A percentile compares a stretch with the other conserved stretches of the same genome.
These are phyloP conservation scores for Alternaria brassicae DNA, from an alignment of 2,329 filamentous ascomycete genomes.

Conservation along the genomic window DNA sequence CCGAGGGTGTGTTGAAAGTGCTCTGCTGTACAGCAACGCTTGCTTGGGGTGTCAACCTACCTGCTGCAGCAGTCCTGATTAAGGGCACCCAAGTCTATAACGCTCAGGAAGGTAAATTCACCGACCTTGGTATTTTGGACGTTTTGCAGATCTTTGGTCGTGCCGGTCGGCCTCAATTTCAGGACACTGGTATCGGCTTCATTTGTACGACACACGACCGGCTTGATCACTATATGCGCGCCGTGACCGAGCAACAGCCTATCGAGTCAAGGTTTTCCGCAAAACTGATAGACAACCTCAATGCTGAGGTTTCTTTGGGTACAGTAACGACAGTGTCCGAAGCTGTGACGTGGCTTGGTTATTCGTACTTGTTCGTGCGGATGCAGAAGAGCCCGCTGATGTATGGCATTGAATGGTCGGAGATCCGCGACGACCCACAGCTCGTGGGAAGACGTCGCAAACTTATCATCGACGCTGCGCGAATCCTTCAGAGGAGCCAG, in stretches of 20 bases:
- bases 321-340: slow-evolving; percentile 95
- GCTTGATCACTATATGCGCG: slow-evolving; percentile 85
- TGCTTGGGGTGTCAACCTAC: slow-evolving; percentile 98
- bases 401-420: slow-evolving; percentile 95
- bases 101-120: slow-evolving; percentile 93
- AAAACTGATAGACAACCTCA: slow-evolving; percentile 94
- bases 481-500: slow-evolving; percentile 86
- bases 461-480: slow-evolving; percentile 86
- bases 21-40: slow-evolving; percentile 98
- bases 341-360: slow-evolving; percentile 96
- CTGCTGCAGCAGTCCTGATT: slow-evolving; percentile 94
- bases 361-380: slow-evolving; percentile 95
- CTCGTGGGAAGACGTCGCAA: slow-evolving; percentile 85
- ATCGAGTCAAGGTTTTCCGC: slow-evolving; percentile 97
- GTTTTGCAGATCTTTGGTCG: slow-evolving; percentile 98
- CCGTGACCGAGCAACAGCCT: slow-evolving; percentile 93
- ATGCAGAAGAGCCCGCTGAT: slow-evolving; percentile 92
- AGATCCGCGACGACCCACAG: slow-evolving; percentile 85
- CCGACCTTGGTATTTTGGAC: slow-evolving; percentile 94
- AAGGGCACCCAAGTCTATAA: slow-evolving; percentile 98
- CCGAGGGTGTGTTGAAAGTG: slow-evolving; percentile 91
- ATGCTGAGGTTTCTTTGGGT: slow-evolving; percentile 90
- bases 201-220: slow-evolving; percentile 98
- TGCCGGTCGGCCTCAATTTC: slow-evolving; percentile 95
- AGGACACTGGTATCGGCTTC: slow-evolving; percentile 97